Evolutionary conservation across 2,329 filamentous ascomycete species (phyloP).

Genomic region (Colletotrichum orchidophilum): DNA sequence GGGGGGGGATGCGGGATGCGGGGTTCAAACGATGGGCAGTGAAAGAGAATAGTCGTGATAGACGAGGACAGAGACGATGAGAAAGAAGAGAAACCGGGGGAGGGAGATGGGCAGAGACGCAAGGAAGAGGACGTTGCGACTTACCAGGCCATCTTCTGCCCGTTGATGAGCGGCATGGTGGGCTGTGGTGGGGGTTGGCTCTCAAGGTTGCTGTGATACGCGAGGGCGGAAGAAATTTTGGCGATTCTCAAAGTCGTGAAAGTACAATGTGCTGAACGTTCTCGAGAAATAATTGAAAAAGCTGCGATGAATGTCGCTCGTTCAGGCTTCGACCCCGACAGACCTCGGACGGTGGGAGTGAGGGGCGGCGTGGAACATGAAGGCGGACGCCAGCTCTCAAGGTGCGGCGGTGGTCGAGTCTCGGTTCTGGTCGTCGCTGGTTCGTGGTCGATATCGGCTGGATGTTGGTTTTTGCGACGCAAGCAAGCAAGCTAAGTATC

Average conservation of each 20-base stretch:
- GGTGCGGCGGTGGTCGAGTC: neutral
- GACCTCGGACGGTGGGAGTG: constrained; percentile 27
- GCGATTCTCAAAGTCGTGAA: neutral
- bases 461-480: neutral
- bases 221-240: neutral
- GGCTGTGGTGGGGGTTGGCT: neutral
- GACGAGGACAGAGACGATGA: constrained; percentile 6
- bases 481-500: neutral
- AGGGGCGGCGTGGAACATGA: constrained; percentile 32
- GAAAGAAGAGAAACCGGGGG: constrained; percentile 18
- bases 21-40: neutral
- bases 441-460: neutral
- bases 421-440: neutral
- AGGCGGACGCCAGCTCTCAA: constrained; percentile 24
- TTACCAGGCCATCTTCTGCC: constrained; percentile 79
- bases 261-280: neutral
- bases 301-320: neutral
- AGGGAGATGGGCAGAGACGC: neutral
- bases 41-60: neutral
- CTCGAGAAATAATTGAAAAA: constrained; percentile 1
- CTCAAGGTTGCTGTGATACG: neutral
- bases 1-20: neutral
- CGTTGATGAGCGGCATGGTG: constrained; percentile 75
- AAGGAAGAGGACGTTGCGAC: constrained; percentile 40
- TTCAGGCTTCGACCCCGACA: constrained; percentile 8